phyloP scores from a whole-genome alignment of 805 yeast species.

The Saccharomycopsis fibuligera region DNA sequence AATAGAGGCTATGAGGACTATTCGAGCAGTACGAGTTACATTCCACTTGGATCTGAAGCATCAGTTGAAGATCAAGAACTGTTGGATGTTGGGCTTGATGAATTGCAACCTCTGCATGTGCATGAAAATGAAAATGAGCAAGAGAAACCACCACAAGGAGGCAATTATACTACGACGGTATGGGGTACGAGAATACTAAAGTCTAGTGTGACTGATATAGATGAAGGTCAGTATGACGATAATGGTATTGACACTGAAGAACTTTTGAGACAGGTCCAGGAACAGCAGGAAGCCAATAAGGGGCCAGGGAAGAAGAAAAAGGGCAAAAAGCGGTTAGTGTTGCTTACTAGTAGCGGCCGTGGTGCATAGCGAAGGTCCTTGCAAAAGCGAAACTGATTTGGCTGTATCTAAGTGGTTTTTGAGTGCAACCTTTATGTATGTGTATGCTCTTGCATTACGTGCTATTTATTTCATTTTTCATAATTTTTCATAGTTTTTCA shows the following conservation, averaged over 20 bases:
- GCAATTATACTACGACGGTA: slow-evolving; percentile 16
- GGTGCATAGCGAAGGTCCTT: background rate
- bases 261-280: slow-evolving; percentile 5
- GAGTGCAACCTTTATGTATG: too few species aligned
- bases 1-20: background rate
- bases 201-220: background rate
- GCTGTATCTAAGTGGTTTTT: too few species aligned
- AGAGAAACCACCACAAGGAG: background rate
- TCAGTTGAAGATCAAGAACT: background rate
- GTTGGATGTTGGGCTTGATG: background rate
- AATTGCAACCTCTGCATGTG: background rate
- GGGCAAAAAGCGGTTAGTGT: slow-evolving; percentile 15
- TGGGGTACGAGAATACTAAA: slow-evolving; percentile 20
- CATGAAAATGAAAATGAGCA: background rate
- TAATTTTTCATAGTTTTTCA: too few species aligned
- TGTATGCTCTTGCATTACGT: too few species aligned
- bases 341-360: slow-evolving; percentile 7
- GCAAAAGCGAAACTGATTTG: background rate
- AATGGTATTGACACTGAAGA: slow-evolving; percentile 11
- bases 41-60: background rate
- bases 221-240: slow-evolving; percentile 10
- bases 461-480: too few species aligned
- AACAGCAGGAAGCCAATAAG: slow-evolving; percentile 2
- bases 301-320: slow-evolving; percentile 9
- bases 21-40: background rate